Conservation (phyloP, 306 rosid genomes). For the Notholithocarpus densiflorus region DNA sequence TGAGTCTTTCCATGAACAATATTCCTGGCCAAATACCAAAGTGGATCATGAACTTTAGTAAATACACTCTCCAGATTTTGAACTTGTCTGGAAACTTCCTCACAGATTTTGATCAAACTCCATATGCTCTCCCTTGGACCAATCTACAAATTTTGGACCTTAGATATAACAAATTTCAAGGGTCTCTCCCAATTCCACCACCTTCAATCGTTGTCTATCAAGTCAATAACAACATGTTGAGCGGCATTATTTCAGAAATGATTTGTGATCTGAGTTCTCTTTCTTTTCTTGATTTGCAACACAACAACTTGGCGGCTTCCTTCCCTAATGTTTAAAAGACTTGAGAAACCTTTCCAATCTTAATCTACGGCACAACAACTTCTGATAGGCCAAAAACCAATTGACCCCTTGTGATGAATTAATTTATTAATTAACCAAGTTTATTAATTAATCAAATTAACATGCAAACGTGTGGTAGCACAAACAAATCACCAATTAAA, state of each 20-base stretch:
- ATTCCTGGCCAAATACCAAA: background rate
- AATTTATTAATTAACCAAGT: too few relatives aligned
- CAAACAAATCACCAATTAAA: too few relatives aligned
- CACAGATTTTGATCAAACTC: background rate
- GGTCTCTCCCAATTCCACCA: background rate
- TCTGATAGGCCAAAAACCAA: too few relatives aligned
- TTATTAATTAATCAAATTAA: too few relatives aligned
- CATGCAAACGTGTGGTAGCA: too few relatives aligned
- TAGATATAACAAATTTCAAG: background rate
- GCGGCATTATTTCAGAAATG: background rate
- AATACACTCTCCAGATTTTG: background rate
- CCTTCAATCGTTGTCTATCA: background rate
- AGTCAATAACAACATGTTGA: background rate
- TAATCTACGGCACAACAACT: too few relatives aligned
- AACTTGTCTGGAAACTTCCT: accelerated
- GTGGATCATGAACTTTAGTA: background rate
- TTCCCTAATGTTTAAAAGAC: too few relatives aligned
- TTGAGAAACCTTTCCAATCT: background rate
- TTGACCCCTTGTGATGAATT: too few relatives aligned
- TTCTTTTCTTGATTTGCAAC: background rate
- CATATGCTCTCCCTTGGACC: too few relatives aligned
- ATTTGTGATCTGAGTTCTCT: background rate
- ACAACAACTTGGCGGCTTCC: background rate
- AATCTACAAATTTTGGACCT: background rate
- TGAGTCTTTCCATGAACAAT: background rate